Evolutionary conservation across 108 stramenopile species (phyloP).

Genomic region (Nannochloropsis gaditana): DNA sequence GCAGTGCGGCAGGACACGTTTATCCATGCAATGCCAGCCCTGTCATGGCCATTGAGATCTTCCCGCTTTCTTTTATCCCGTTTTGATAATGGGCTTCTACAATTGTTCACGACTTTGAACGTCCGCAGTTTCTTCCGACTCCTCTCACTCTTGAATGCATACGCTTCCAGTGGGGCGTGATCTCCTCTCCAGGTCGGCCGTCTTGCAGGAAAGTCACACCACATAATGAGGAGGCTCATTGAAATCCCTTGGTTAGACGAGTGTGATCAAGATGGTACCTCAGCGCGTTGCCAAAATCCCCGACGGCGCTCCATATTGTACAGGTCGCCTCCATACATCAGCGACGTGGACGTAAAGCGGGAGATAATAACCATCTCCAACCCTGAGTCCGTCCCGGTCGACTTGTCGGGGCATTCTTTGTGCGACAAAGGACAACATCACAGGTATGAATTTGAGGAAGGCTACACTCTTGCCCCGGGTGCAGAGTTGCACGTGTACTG

Average conservation of each 20-base stretch:
- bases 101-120: too few relatives aligned
- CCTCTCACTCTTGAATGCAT: too few relatives aligned
- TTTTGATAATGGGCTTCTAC: too few relatives aligned
- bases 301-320: neutral
- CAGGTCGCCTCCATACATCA: neutral
- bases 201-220: neutral
- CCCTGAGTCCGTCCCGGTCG: neutral
- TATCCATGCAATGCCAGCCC: too few relatives aligned
- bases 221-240: neutral
- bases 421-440: neutral
- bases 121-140: too few relatives aligned
- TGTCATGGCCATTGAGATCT: too few relatives aligned
- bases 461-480: neutral
- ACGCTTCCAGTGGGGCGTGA: too few relatives aligned
- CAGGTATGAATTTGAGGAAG: neutral
- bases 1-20: too few relatives aligned
- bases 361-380: slow-evolving; percentile 2
- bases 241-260: neutral
- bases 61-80: too few relatives aligned
- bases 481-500: neutral
- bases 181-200: too few relatives aligned
- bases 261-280: neutral
- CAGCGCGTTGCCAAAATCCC: neutral
- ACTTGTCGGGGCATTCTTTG: neutral
- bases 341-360: neutral